These are phyloP conservation scores for Termitomyces eurrhizus DNA, from an alignment of 768 basidiomycete species.

Conservation along the genomic window DNA sequence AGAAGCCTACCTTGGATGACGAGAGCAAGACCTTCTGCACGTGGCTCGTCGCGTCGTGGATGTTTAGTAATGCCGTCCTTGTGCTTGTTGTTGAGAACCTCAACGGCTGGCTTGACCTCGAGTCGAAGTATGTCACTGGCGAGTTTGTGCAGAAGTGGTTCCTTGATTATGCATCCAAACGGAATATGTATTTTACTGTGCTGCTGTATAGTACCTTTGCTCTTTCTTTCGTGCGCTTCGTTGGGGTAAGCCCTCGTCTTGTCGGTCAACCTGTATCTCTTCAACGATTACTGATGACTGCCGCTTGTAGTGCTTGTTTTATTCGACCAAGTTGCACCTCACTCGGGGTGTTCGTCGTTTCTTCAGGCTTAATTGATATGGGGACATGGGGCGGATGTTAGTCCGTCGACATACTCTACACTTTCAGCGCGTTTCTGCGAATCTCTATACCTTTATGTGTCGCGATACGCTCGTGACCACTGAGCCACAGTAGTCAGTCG, in stretches of 20 bases:
- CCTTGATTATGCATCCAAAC: conserved; percentile 33
- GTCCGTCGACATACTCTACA: conserved; percentile 1
- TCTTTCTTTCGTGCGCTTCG: conserved; percentile 53
- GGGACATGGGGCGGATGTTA: neutral
- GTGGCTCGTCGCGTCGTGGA: conserved; percentile 71
- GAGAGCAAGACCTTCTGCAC: conserved; percentile 83
- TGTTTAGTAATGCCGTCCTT: conserved; percentile 56
- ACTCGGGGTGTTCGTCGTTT: conserved; percentile 18
- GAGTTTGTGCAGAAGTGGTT: conserved; percentile 24
- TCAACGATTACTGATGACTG: neutral
- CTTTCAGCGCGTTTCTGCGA: neutral
- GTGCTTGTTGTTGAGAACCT: conserved; percentile 60
- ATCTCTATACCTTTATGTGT: neutral
- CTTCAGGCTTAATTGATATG: conserved; percentile 17
- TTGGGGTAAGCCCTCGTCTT: conserved; percentile 39
- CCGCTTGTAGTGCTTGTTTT: conserved; percentile 18
- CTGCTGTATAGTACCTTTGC: conserved; percentile 37
- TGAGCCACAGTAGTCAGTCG: too few species aligned
- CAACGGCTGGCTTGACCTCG: conserved; percentile 26
- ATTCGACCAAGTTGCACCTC: conserved; percentile 20
- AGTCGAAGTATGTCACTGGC: conserved; percentile 30
- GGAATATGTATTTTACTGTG: conserved; percentile 57
- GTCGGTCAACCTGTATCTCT: neutral
- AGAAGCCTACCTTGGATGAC: conserved; percentile 74
- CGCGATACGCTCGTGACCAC: too few species aligned